Conservation (phyloP, 768 basidiomycete species). For the Pulveroboletus frians region DNA sequence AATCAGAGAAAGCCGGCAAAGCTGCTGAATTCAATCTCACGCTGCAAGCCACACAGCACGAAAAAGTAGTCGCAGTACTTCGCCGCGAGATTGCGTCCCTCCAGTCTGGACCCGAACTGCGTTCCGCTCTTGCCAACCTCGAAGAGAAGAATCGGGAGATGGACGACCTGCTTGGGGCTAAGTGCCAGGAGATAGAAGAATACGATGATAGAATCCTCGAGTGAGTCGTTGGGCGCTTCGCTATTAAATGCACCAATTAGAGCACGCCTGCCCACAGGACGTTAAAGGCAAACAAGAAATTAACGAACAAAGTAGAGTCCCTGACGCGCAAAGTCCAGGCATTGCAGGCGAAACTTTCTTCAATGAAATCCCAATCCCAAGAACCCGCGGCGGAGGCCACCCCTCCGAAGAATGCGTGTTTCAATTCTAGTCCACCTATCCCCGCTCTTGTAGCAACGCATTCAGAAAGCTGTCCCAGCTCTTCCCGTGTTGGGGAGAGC, state of each 20-base stretch:
- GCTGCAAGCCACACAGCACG: constrained; percentile 60
- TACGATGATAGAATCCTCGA: constrained; percentile 78
- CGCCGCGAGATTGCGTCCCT: constrained; percentile 52
- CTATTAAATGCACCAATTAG: constrained; percentile 2
- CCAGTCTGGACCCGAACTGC: constrained; percentile 50
- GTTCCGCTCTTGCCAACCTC: constrained; percentile 51
- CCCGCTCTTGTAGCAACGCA: constrained; percentile 5
- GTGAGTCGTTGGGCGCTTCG: constrained; percentile 34
- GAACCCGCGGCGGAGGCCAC: constrained; percentile 7
- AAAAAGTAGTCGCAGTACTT: constrained; percentile 55
- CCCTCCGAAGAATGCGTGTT: constrained; percentile 6
- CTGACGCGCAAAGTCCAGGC: constrained; percentile 69
- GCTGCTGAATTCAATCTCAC: constrained; percentile 62
- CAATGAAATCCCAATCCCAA: constrained; percentile 41
- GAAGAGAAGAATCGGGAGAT: constrained; percentile 70
- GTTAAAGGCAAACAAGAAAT: constrained; percentile 76
- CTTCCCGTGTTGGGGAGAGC: constrained; percentile 22
- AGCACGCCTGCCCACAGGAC: constrained; percentile 41
- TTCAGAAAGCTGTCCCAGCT: background rate
- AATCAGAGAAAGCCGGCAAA: constrained; percentile 53
- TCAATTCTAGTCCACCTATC: constrained; percentile 13
- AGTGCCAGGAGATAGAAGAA: constrained; percentile 76
- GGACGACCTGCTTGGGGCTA: constrained; percentile 64
- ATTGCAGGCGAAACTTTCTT: constrained; percentile 61
- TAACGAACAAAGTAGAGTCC: constrained; percentile 62